Evolutionary conservation across 345 rosid genomes (phyloP).

Genomic region (Heritiera fomes): DNA sequence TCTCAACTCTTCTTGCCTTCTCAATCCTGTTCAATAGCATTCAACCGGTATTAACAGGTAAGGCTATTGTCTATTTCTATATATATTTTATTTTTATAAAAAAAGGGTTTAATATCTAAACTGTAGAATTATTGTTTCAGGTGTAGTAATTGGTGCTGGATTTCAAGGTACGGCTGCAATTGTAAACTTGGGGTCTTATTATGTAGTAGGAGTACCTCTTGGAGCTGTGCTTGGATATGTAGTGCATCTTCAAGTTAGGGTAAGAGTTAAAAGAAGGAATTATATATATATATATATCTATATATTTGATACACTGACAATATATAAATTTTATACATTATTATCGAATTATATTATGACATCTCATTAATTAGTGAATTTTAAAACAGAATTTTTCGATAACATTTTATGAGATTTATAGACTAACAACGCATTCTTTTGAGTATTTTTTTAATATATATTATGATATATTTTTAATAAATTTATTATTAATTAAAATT

Average conservation of each 20-base stretch:
- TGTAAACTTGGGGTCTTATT: conserved; percentile 50
- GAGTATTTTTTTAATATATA: too few relatives aligned
- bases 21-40: conserved; percentile 34
- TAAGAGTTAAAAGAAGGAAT: neutral
- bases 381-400: too few relatives aligned
- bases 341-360: too few relatives aligned
- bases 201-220: conserved; percentile 45
- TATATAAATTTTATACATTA: too few relatives aligned
- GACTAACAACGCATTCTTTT: too few relatives aligned
- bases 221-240: conserved; percentile 35
- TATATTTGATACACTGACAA: too few relatives aligned
- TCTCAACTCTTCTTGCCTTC: conserved; percentile 57
- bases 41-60: neutral
- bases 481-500: too few relatives aligned
- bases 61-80: too few relatives aligned
- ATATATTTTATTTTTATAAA: neutral
- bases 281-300: too few relatives aligned
- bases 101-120: neutral
- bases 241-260: conserved; percentile 29
- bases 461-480: too few relatives aligned
- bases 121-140: conserved; percentile 24
- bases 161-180: conserved; percentile 40
- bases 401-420: too few relatives aligned
- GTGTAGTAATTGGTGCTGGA: conserved; percentile 53
- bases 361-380: too few relatives aligned